These are phyloP conservation scores for Microcyclospora tardicrescens DNA, from an alignment of 2,329 filamentous ascomycete genomes.

Conservation along the genomic window DNA sequence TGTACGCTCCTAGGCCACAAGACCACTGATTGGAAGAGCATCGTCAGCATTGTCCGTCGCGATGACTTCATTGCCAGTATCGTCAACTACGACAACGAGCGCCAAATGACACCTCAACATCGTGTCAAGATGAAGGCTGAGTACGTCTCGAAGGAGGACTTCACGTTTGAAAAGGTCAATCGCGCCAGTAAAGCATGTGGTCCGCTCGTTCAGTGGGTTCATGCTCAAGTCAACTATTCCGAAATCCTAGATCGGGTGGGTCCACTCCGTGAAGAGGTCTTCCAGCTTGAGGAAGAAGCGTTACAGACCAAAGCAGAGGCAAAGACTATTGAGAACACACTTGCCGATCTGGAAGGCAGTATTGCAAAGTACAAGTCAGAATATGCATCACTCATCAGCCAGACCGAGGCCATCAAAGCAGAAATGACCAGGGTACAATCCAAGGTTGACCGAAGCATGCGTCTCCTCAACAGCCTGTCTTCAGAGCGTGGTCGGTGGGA, in stretches of 20 bases:
- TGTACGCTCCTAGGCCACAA: slow-evolving; percentile 89
- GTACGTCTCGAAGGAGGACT: slow-evolving; percentile 84
- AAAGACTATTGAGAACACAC: slow-evolving; percentile 78
- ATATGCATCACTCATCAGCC: slow-evolving; percentile 89
- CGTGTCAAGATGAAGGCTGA: slow-evolving; percentile 84
- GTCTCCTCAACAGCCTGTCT: slow-evolving; percentile 84
- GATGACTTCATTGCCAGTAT: slow-evolving; percentile 98
- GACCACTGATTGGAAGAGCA: slow-evolving; percentile 79
- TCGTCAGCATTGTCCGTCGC: slow-evolving; percentile 73
- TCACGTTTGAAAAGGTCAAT: slow-evolving; percentile 92
- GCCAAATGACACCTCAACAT: slow-evolving; percentile 74
- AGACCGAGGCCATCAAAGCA: slow-evolving; percentile 91
- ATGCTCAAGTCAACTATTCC: slow-evolving; percentile 95
- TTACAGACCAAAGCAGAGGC: slow-evolving; percentile 89
- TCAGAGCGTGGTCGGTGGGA: slow-evolving; percentile 93
- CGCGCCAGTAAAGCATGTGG: slow-evolving; percentile 94
- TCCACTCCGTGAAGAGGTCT: slow-evolving; percentile 80
- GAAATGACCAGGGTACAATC: slow-evolving; percentile 95
- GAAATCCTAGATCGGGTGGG: slow-evolving; percentile 91
- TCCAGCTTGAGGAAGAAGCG: slow-evolving; percentile 72
- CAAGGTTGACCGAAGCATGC: slow-evolving; percentile 94
- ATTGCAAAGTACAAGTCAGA: slow-evolving; percentile 93
- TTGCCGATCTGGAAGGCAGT: slow-evolving; percentile 70
- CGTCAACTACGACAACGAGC: slow-evolving; percentile 91
- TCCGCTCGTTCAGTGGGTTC: slow-evolving; percentile 91